Percentiles rank a stretch among this genome's conserved stretches.
These are phyloP conservation scores for Triadica sebifera DNA, from an alignment of 345 rosid species.

Conservation along the genomic window DNA sequence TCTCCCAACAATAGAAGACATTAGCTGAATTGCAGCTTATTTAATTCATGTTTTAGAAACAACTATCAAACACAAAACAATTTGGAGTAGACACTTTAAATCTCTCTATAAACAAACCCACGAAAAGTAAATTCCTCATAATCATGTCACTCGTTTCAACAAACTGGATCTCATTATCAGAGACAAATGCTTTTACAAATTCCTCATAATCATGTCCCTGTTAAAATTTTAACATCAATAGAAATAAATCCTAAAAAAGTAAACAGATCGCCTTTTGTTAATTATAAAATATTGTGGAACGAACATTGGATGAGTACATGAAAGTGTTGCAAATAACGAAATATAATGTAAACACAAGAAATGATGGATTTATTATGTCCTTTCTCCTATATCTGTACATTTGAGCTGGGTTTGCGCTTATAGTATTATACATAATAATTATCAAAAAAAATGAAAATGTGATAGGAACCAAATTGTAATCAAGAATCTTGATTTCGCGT, in stretches of 20 bases:
- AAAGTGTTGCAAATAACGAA: background rate
- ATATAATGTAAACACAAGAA: background rate
- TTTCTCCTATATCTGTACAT: background rate
- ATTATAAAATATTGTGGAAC: background rate
- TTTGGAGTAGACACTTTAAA: background rate
- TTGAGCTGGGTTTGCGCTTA: background rate
- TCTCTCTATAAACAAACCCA: background rate
- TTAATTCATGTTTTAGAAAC: background rate
- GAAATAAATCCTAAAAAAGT: background rate
- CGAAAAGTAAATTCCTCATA: no score
- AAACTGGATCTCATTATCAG: conserved; percentile 74
- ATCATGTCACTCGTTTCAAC: conserved; percentile 49
- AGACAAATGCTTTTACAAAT: conserved; percentile 62
- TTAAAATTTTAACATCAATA: conserved; percentile 9
- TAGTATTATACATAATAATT: no score
- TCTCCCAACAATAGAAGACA: background rate
- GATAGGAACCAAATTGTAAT: background rate
- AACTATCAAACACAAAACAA: background rate
- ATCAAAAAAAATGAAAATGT: background rate
- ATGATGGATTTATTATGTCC: background rate
- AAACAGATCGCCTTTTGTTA: background rate
- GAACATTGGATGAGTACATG: background rate
- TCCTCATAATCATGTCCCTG: conserved; percentile 67
- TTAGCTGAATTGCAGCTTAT: background rate
- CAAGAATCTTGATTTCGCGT: background rate